Conservation (phyloP, 108 stramenopile genomes). For the Chaetoceros tenuissimus region DNA sequence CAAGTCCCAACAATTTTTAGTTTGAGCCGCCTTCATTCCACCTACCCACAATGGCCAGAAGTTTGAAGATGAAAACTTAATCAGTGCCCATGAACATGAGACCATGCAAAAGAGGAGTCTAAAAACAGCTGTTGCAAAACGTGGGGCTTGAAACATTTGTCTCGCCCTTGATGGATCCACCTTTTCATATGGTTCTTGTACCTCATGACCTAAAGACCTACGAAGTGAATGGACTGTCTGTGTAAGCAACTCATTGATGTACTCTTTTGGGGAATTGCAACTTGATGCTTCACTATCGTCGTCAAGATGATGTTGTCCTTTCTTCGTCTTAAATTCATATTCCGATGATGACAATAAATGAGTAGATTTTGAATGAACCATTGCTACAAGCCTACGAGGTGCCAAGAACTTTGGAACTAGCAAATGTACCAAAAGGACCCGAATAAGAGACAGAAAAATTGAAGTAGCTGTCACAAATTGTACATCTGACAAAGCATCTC, state of each 20-base stretch:
- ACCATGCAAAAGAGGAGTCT: slow-evolving; percentile 41
- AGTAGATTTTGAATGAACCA: slow-evolving; percentile 63
- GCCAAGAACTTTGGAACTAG: slow-evolving; percentile 49
- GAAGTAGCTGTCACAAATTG: slow-evolving; percentile 35
- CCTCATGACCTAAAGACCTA: not conserved
- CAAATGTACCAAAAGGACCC: slow-evolving; percentile 50
- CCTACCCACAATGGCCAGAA: slow-evolving; percentile 76
- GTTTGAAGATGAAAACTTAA: slow-evolving; percentile 41
- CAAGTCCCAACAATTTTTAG: slow-evolving; percentile 72
- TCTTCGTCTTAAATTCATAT: slow-evolving; percentile 27
- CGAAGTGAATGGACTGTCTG: not conserved
- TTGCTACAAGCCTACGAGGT: slow-evolving; percentile 40
- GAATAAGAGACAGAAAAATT: slow-evolving; percentile 42
- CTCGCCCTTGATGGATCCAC: slow-evolving; percentile 9
- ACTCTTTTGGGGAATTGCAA: not conserved
- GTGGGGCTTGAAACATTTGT: slow-evolving; percentile 59
- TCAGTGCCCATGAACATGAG: slow-evolving; percentile 38
- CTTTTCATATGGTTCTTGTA: slow-evolving; percentile 7
- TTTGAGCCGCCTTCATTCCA: slow-evolving; percentile 35
- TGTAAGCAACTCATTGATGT: not conserved
- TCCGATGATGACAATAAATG: slow-evolving; percentile 58
- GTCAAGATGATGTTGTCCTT: slow-evolving; percentile 10
- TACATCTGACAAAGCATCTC: slow-evolving; percentile 26
- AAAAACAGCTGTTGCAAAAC: slow-evolving; percentile 74
- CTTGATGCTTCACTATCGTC: not conserved